Evolutionary conservation across 2,329 filamentous ascomycete species (phyloP), one percentile per base, ranked within the genome.

Genomic region (Alternaria infectoria): DNA sequence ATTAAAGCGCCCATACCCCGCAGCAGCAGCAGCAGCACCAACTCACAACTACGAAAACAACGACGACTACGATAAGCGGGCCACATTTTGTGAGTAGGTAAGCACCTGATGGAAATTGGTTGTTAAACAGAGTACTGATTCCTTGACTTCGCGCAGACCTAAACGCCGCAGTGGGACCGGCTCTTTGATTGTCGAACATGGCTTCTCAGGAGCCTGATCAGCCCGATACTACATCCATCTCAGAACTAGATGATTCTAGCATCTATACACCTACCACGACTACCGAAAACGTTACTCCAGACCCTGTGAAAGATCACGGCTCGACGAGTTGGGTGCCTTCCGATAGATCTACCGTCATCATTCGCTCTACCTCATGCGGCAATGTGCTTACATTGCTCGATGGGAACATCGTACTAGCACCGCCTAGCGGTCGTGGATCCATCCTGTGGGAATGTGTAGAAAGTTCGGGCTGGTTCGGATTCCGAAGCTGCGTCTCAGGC

Each of bases 381-480:
- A 56, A 57, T 45, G 46, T 65, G 19, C 17, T 65, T n/a, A 63
- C 63, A 54, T 32, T 65, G 23, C 56, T 62, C 21, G 55, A 65
- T 43, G 63, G 60, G 30, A 25, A 57, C 5, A 43, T 65, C 17
- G 54, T 65, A 25, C 43, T 65, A 11, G 59, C 55, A 7, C 56
- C 63, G 9, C 36, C 19, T 3, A 21, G 56, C 25, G 52, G 51
- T 21, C 63, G 54, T 46, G 60, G 63, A 5, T 57, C 45, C 47
- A 66, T 63, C 30, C 26, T 49, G 5, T 65, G 64, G 61, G 23
- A 25, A 12, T 64, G 61, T 36, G 32, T 67, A 23, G 64, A 67
- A 28, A 40, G 10, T 19, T 19, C 57, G n/a, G 64, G 64, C 21
- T 66, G 64, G 61, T 49, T 66, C 6, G 61, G 64, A 13, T 64